These are phyloP conservation scores for Pestalotiopsis sp. DNA, from an alignment of 2,329 filamentous ascomycete species.

Conservation along the genomic window DNA sequence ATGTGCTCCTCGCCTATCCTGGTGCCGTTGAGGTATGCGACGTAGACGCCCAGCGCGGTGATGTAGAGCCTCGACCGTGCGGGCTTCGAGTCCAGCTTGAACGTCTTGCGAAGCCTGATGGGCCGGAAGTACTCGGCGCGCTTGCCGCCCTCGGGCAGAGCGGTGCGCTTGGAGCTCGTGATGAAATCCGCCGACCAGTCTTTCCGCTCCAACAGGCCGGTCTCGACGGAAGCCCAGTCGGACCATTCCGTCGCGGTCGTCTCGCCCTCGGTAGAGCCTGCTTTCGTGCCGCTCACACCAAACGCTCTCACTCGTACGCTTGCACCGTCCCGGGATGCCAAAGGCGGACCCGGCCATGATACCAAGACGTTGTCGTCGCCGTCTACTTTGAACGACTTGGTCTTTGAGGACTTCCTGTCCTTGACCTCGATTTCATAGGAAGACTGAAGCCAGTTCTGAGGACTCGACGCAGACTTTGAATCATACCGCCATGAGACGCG, in stretches of 20 bases:
- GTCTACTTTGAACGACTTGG: background rate
- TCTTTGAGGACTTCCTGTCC: background rate
- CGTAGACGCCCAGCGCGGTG: slow-evolving; percentile 39
- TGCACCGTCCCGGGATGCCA: slow-evolving; percentile 1
- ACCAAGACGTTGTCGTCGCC: background rate
- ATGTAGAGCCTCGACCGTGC: slow-evolving; percentile 36
- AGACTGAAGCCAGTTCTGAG: background rate
- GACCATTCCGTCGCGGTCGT: slow-evolving; percentile 4
- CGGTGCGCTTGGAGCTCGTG: background rate
- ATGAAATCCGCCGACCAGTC: slow-evolving; percentile 7
- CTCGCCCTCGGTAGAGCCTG: background rate
- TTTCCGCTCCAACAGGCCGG: slow-evolving; percentile 1
- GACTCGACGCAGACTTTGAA: background rate
- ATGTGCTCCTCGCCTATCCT: slow-evolving; percentile 33
- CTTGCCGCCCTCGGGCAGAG: background rate
- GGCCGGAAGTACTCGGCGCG: slow-evolving; percentile 3
- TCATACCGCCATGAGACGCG: slow-evolving; percentile 10
- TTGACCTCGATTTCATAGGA: slow-evolving; percentile 7
- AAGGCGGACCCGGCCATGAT: slow-evolving; percentile 7
- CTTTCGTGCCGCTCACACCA: background rate
- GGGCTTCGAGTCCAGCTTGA: background rate
- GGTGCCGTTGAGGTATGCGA: slow-evolving; percentile 40
- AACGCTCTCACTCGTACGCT: background rate
- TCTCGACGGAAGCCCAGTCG: slow-evolving; percentile 3
- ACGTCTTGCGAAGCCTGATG: background rate